Percentiles rank a stretch among this genome's conserved stretches.
Evolutionary conservation across 306 rosid genomes (phyloP).

Genomic region (Citrullus amarus): DNA sequence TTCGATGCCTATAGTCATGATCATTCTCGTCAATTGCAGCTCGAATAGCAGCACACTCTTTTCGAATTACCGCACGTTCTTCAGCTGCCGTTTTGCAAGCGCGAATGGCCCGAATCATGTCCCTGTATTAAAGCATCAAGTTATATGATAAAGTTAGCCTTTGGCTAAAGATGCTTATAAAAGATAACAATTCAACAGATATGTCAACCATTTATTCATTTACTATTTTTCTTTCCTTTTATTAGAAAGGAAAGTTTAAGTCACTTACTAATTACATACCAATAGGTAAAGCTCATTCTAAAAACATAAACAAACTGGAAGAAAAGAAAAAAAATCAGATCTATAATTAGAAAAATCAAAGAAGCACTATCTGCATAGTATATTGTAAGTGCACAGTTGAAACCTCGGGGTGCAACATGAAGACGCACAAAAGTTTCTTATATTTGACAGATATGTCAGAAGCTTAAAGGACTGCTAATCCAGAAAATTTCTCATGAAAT

Average conservation of each 20-base stretch:
- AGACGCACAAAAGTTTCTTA: not conserved
- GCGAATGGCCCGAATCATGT: constrained; percentile 98
- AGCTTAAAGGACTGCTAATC: not conserved
- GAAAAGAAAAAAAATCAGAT: not conserved
- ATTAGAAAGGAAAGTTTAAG: not conserved
- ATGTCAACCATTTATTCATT: not conserved
- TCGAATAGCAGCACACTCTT: constrained; percentile 99
- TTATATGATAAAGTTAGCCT: not conserved
- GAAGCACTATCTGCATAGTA: not conserved
- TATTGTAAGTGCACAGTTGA: not conserved
- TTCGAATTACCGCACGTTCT: constrained; percentile 93
- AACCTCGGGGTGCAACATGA: not conserved
- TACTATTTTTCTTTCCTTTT: not conserved
- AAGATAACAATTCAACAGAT: not conserved
- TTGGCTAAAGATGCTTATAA: not conserved
- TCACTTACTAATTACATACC: not conserved
- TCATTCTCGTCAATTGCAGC: constrained; percentile 83
- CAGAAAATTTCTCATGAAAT: not conserved
- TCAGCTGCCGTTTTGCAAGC: constrained; percentile 99
- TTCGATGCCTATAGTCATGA: constrained; percentile 75
- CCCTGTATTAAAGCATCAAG: constrained; percentile 41
- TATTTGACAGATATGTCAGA: not conserved
- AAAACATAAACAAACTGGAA: not conserved
- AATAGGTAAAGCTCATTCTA: not conserved
- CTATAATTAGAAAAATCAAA: not conserved